Percentiles rank a stretch among this genome's conserved stretches.
Conservation (phyloP, 2,329 filamentous ascomycete genomes). For the Emmonsiellopsis sp. region DNA sequence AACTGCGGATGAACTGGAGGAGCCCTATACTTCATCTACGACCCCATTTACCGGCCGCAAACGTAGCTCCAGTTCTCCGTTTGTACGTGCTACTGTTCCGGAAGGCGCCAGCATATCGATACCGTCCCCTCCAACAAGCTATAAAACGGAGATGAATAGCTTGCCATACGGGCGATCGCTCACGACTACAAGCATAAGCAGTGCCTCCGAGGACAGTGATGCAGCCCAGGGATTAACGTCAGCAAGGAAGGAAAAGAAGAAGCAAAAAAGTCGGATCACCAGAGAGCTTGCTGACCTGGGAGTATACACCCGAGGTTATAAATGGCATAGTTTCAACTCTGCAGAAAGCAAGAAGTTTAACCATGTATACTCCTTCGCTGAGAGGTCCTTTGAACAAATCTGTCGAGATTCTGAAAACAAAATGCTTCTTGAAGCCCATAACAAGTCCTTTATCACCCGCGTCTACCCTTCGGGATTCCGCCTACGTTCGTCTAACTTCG, state of each 20-base stretch:
- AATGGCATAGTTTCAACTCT: conserved; percentile 71
- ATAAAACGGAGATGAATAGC: conserved; percentile 38
- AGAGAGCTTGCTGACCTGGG: conserved; percentile 76
- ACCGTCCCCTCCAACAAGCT: conserved; percentile 40
- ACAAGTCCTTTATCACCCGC: conserved; percentile 82
- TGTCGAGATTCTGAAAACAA: conserved; percentile 69
- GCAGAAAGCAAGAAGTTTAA: conserved; percentile 79
- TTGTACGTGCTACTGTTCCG: conserved; percentile 52
- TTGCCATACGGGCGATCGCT: conserved; percentile 39
- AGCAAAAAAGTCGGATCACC: conserved; percentile 71
- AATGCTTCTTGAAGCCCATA: conserved; percentile 74
- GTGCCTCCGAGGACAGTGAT: conserved; percentile 72
- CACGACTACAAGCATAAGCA: conserved; percentile 46
- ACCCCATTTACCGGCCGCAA: conserved; percentile 35
- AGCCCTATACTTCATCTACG: conserved; percentile 46
- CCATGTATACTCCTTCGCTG: conserved; percentile 92
- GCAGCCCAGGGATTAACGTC: conserved; percentile 44
- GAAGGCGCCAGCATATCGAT: conserved; percentile 45
- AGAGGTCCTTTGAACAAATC: conserved; percentile 75
- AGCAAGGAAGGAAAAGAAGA: conserved; percentile 48
- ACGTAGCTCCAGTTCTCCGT: conserved; percentile 70
- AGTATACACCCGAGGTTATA: conserved; percentile 68
- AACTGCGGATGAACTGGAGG: conserved; percentile 36
- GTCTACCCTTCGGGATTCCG: conserved; percentile 83
- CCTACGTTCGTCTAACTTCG: conserved; percentile 84